Evolutionary conservation across 2,329 filamentous ascomycete species (phyloP), one percentile per base, ranked within the genome.

Genomic region (Xylariaceae sp.): DNA sequence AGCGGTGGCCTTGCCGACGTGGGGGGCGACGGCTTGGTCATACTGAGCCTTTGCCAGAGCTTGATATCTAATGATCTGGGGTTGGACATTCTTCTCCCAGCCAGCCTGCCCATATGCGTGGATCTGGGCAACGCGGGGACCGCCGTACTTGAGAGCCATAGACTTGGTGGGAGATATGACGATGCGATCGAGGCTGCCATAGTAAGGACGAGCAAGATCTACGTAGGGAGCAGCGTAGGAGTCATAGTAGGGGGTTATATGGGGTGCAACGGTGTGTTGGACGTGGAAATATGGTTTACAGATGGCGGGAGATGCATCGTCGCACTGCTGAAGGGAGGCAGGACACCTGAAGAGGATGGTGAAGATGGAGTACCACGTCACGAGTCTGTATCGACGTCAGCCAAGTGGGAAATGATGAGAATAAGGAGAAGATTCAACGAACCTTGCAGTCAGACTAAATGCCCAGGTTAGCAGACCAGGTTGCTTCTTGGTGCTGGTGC

Each of bases 261-360:
- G 85, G 3, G 93, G 93, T 21, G 80, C 69, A 48, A 91, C 71
- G 46, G 70, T 61, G 17, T 75, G 67, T 75, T 83, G 71, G 72
- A 82, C 57, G 69, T 82, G 68, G 71, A 85, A 76, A 76, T 96
- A 96, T 8, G 87, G 84, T 60, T 84, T 84, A 77, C 93, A 98
- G 50, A 97, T 79, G 53, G 72, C 76, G 1, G 91, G 87, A 1
- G 88, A 87, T 22, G 75, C 69, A 21, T 85, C 79, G 57, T 80
- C 78, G 59, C 93, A 79, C 21, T 80, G 76, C 22, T 83, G 77
- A 49, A 84, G 68, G 7, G 79, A 80, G 3, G 82, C 73, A 11
- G 92, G 92, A 65, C 92, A 98, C 50, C 85, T 81, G 64, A 98
- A 86, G 48, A 92, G 68, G 44, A 93, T 71, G 20, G 86, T 93